These are phyloP conservation scores for Colletotrichum chrysophilum DNA, from an alignment of 2,329 filamentous ascomycete species.

Conservation along the genomic window DNA sequence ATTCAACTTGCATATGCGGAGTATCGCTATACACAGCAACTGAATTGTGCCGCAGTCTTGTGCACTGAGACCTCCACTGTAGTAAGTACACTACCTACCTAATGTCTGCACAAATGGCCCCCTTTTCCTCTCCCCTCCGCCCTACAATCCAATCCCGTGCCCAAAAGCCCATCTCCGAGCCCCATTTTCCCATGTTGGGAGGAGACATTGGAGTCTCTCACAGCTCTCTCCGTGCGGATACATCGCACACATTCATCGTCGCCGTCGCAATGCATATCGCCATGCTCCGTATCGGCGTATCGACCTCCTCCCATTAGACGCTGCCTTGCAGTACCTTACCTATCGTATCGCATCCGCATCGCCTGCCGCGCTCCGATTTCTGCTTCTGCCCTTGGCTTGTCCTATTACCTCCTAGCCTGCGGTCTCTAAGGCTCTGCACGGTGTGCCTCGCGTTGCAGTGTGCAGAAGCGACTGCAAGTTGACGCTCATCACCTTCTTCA, in stretches of 20 bases:
- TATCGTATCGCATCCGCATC: neutral
- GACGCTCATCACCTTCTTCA: neutral
- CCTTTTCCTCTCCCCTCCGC: neutral
- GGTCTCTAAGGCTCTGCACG: neutral
- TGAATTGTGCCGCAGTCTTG: neutral
- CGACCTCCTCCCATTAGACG: neutral
- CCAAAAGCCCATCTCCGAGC: neutral
- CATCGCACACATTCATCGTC: neutral
- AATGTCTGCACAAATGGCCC: neutral
- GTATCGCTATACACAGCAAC: neutral
- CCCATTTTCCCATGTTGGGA: neutral
- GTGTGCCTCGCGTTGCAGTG: neutral
- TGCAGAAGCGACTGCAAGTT: conserved; percentile 4
- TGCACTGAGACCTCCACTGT: neutral
- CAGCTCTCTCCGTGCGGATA: neutral
- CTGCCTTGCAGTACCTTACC: neutral
- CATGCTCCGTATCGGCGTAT: neutral
- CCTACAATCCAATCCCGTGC: neutral
- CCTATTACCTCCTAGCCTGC: neutral
- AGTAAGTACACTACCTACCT: neutral
- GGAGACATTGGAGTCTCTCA: neutral
- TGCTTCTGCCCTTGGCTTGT: neutral
- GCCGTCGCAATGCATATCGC: neutral
- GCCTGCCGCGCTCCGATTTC: neutral
- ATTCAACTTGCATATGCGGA: neutral